Base-by-base conservation (phyloP, 331 rosid genomes). In the Acacia pycnantha region DNA sequence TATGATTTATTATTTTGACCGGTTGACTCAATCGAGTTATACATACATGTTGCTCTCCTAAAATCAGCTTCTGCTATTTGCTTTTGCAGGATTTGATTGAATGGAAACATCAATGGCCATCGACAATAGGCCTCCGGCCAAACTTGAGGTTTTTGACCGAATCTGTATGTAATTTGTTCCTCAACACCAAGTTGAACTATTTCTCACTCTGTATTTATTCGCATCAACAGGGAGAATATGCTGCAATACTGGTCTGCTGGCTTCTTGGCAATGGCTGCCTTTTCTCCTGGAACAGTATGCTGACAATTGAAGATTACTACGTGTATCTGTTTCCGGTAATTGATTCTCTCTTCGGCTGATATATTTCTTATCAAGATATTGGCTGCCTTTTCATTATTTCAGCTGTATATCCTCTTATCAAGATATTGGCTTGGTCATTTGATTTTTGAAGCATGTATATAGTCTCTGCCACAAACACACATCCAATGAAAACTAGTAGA, bases 241-340 rank as follows among this genome's bases (percentile, higher is more conserved):
- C 74, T 73, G 98, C 99, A 64, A 82, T 89, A 75, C 10, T 76
- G 10, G 87, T 92, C 2, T 93, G 98, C 74, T 95, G 92, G 92
- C 93, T 95, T 90, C 98, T 95, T 77, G 99, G 99, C 78, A 95
- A 90, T 74, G 97, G 99, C 76, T 90, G 97, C 58, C 98, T 95
- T 72, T 88, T 93, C 79, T 92, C 99, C 18, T 95, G 99, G 99
- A 95, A 91, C 82, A 95, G 99, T 84, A 95, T 95, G 98, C 86
- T 95, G 2, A 95, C 99, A n/a, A 92, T 95, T 40, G 85, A 78
- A 87, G 99, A 95, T 88, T 95, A 93, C 84, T 93, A 92, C 50
- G 67, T 3, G 5, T 0, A 84, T 78, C 81, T 95, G 90, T 95
- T 92, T 87, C 99, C 99, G 88, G 98, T 95, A 84, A 86, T 44